Conservation (phyloP, 2,329 filamentous ascomycete genomes). For the Aspergillus spinulosporus region DNA sequence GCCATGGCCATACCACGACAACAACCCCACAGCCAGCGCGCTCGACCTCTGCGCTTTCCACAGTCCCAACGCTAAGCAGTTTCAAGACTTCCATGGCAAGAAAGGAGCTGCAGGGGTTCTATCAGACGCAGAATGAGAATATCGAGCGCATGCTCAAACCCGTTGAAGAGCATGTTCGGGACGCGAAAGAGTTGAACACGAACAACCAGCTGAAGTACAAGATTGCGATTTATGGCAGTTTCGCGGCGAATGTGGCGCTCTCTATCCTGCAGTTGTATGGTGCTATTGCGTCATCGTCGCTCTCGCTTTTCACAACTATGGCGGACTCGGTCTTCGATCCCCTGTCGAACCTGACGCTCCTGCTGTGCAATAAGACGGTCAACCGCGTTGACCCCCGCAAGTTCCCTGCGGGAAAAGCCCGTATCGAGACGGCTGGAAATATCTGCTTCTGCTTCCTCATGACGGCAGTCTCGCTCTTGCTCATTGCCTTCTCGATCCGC, state of each 20-base stretch:
- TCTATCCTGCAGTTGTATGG: constrained; percentile 84
- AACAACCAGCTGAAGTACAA: constrained; percentile 71
- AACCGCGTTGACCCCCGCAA: constrained; percentile 79
- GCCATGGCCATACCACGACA: constrained; percentile 54
- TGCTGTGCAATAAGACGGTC: constrained; percentile 84
- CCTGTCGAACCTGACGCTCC: constrained; percentile 81
- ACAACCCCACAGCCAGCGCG: constrained; percentile 70
- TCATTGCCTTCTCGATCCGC: constrained; percentile 82
- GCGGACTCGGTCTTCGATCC: constrained; percentile 94
- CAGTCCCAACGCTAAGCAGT: constrained; percentile 18
- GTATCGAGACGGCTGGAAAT: constrained; percentile 93
- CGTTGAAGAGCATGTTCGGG: constrained; percentile 83
- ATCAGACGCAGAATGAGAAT: constrained; percentile 86
- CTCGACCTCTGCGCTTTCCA: constrained; percentile 44
- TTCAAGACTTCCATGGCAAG: constrained; percentile 10
- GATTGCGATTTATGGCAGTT: constrained; percentile 65
- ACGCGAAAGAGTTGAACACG: constrained; percentile 75
- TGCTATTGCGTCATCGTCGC: constrained; percentile 80
- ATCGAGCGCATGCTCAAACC: constrained; percentile 90
- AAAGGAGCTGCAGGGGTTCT: constrained; percentile 69
- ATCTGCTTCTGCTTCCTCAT: constrained; percentile 97
- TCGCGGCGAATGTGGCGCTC: constrained; percentile 77
- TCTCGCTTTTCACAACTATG: constrained; percentile 97
- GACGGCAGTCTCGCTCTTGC: constrained; percentile 85
- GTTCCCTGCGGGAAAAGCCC: constrained; percentile 89